phyloP scores from a whole-genome alignment of 345 rosid species.

The Carallia pectinifolia region DNA sequence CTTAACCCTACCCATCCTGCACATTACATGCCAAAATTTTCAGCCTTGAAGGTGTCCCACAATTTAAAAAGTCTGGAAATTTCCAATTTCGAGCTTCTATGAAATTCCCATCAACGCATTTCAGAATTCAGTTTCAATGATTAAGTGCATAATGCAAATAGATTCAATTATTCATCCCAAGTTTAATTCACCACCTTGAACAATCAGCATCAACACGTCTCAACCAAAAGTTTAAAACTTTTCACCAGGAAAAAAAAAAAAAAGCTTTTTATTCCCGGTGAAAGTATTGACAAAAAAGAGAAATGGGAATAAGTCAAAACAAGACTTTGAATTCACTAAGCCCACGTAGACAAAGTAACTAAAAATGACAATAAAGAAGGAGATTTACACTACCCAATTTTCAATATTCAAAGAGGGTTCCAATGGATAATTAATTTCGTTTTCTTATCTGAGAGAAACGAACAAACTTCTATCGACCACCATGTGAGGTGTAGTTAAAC shows the following conservation, averaged over 20 bases:
- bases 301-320: neutral
- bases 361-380: neutral
- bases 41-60: neutral
- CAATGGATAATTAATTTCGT: neutral
- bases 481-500: neutral
- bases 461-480: neutral
- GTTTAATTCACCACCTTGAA: neutral
- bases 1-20: constrained; percentile 90
- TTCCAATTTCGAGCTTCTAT: neutral
- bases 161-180: neutral
- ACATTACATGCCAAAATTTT: neutral
- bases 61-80: neutral
- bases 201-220: neutral
- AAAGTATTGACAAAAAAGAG: too few relatives aligned
- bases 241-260: neutral
- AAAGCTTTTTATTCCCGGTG: too few relatives aligned
- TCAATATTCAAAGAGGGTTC: neutral
- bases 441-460: neutral
- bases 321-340: neutral
- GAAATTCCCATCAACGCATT: neutral
- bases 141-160: neutral
- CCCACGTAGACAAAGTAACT: neutral
- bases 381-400: neutral
- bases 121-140: neutral
- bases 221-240: neutral